Evolutionary conservation across 495 filamentous ascomycete species (phyloP), one percentile per base, ranked within the genome.

Genomic region (Halenospora varia): DNA sequence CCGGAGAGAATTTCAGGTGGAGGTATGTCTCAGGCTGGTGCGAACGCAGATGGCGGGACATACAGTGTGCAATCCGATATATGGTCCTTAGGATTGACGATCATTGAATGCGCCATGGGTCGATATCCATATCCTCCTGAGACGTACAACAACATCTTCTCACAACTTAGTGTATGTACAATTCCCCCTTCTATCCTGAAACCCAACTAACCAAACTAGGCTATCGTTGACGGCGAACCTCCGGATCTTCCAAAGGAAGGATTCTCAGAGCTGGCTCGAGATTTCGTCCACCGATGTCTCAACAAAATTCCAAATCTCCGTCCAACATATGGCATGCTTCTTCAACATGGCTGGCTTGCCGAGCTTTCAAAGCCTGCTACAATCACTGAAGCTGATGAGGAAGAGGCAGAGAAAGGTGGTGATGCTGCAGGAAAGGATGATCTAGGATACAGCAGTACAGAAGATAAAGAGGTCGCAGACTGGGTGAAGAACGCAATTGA

Each of bases 11-110:
- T 99, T 57, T 87, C 89, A 25, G 89, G 89, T 22, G 88, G 90
- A 51, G 88, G 90, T 22, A 81, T 90, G 60, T 85, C 91, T 64
- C 85, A 90, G 64, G 82, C n/a, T n/a, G n/a, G n/a, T n/a, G n/a
- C 89, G 2, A 82, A 82, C 49, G 77, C 77, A 35, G 83, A 81
- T 23, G 82, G 82, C 48, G 92, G 94, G 25, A 97, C 93, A 1
- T 99, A 99, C 70, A 96, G 90, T 70, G 94, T 97, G 19, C 95
- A 97, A 70, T 96, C 90, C 69, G 94, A 99, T 72, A 92, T 99
- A 48, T 99, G 94, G 94, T 94, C 88, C 71, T 74, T 99, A 62
- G 94, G 95, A 25, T 71, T 99, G 61, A 93, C 89, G 40, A 87
- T 99, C 59, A 96, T 99, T 64, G 94, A 99, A 71, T 99, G 95